These are phyloP conservation scores for Calocybe cyanea DNA, from an alignment of 768 basidiomycete genomes.

Conservation along the genomic window DNA sequence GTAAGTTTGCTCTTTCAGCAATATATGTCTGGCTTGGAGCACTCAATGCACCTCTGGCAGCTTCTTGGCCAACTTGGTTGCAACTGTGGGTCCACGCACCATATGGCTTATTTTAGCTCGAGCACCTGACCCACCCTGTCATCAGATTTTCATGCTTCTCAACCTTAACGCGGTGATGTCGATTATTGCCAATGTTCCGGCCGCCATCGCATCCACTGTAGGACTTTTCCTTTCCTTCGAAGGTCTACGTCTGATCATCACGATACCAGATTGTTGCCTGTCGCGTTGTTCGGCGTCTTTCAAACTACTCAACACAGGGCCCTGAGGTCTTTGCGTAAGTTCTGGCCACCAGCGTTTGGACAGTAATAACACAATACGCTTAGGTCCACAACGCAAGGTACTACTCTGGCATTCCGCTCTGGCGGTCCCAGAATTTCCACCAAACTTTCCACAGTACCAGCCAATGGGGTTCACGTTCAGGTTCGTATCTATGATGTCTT, in stretches of 20 bases:
- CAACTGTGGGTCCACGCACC: conserved; percentile 43
- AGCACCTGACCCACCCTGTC: conserved; percentile 1
- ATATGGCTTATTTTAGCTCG: background rate
- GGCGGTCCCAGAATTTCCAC: conserved; percentile 29
- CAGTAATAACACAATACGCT: background rate
- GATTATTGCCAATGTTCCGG: conserved; percentile 70
- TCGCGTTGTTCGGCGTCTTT: conserved; percentile 60
- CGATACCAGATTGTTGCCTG: conserved; percentile 54
- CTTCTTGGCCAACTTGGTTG: conserved; percentile 64
- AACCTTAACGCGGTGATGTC: conserved; percentile 72
- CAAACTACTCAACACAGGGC: conserved; percentile 48
- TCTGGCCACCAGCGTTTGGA: too few relatives aligned
- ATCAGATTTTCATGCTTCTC: conserved; percentile 57
- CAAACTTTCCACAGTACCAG: conserved; percentile 30
- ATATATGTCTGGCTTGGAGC: background rate
- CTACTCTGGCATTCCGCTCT: conserved; percentile 59
- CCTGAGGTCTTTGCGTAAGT: conserved; percentile 55
- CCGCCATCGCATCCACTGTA: conserved; percentile 64
- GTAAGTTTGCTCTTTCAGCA: conserved; percentile 33
- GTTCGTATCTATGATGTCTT: conserved; percentile 24
- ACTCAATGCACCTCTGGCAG: conserved; percentile 28
- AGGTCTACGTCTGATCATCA: background rate
- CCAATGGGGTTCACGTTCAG: conserved; percentile 60
- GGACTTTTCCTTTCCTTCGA: conserved; percentile 16
- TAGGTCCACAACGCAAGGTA: conserved; percentile 41